Evolutionary conservation across 225 moss, liverwort and hornwort species (phyloP), one percentile per base, ranked within the genome.

Genomic region (Sphagnum tenellum): DNA sequence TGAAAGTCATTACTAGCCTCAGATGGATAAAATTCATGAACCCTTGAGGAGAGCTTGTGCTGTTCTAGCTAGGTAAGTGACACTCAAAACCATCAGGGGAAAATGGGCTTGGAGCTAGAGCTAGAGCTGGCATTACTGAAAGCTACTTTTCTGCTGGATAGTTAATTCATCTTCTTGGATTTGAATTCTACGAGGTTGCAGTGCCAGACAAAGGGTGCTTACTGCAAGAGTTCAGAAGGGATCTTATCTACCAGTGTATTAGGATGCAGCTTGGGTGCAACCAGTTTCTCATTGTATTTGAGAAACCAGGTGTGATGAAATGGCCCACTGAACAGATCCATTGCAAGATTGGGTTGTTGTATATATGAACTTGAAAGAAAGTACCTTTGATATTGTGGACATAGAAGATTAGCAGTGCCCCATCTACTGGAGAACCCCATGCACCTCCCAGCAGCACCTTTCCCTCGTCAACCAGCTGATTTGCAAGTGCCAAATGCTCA

Each of bases 341-440:
- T 29, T 29, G 29, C 29, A 29, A 29, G 29, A 29, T 29, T 29
- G 29, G 29, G 29, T 29, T 29, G 29, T 29, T 29, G 29, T 29
- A 29, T 29, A 29, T 3, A 4, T 56, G 44, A 49, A 49, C 29
- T 29, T 48, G 51, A n/a, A 47, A 75, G 48, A 48, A 54, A 46
- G 12, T 56, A 82, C 82, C 82, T 66, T 73, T 78, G 55, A 70
- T 66, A 70, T 67, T 67, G 6, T 78, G 50, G 44, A 78, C 82
- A 73, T 68, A 75, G 72, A 70, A 82, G 46, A 82, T 63, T 47
- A 82, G 59, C 62, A 78, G 62, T 14, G 75, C 78, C 9, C 82
- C 78, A 62, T 82, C 75, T 4, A 82, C 68, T 2, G 82, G 75
- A 55, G 45, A 73, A 49, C 75, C 82, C 82, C 82, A 82, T 64